Percentiles rank a stretch among this genome's conserved stretches.
These are phyloP conservation scores for Brettanomyces nanus DNA, from an alignment of 805 yeast genomes.

Conservation along the genomic window DNA sequence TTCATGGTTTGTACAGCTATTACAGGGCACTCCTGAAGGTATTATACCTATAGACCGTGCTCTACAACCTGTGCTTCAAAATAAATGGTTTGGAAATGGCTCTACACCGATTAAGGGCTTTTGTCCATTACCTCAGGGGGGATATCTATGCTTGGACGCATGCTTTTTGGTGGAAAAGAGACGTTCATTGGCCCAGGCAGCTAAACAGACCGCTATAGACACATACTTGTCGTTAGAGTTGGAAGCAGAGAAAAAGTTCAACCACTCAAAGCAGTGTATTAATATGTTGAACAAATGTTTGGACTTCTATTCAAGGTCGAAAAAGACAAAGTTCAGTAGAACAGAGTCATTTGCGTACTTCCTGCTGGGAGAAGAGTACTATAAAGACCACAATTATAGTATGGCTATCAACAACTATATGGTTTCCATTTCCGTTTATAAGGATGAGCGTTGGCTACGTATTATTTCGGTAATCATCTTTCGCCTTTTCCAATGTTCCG, in stretches of 20 bases:
- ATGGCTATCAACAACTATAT: slow-evolving; percentile 36
- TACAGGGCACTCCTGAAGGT: slow-evolving; percentile 37
- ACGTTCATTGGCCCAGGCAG: not conserved
- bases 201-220: slow-evolving; percentile 11
- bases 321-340: slow-evolving; percentile 28
- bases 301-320: slow-evolving; percentile 29
- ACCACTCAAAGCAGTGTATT: slow-evolving; percentile 12
- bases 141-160: slow-evolving; percentile 34
- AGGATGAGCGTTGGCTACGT: slow-evolving; percentile 34
- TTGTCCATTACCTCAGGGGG: slow-evolving; percentile 31
- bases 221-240: slow-evolving; percentile 20
- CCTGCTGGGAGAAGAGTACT: slow-evolving; percentile 44
- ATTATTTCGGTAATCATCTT: slow-evolving; percentile 27
- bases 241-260: slow-evolving; percentile 16
- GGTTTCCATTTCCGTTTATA: slow-evolving; percentile 28
- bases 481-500: slow-evolving; percentile 32
- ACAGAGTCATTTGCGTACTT: slow-evolving; percentile 36
- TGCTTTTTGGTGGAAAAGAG: slow-evolving; percentile 23
- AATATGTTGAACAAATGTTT: slow-evolving; percentile 29
- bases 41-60: slow-evolving; percentile 30
- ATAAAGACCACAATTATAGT: slow-evolving; percentile 24
- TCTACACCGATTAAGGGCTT: not conserved
- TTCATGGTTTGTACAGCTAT: slow-evolving; percentile 55
- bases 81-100: slow-evolving; percentile 15
- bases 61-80: slow-evolving; percentile 24